Evolutionary conservation across 257 asterid genomes (phyloP), one percentile per base, ranked within the genome.

Genomic region (Schizonepeta tenuifolia): DNA sequence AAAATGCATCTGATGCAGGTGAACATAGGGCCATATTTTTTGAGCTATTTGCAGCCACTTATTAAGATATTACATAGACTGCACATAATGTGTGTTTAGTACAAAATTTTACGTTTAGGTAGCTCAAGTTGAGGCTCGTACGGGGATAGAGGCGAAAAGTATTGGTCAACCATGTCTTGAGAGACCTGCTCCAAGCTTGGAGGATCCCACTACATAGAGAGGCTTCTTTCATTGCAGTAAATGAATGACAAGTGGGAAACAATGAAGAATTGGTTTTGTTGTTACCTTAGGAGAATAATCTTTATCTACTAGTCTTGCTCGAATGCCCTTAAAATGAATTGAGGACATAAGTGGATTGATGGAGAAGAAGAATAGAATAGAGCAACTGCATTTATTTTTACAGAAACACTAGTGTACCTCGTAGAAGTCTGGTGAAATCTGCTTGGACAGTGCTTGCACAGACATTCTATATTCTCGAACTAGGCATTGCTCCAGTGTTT

Each of bases 391-490:
- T 28, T 53, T 15, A 0, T 9, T 26, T 10, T 31, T 3, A 15
- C 6, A 14, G 50, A 50, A 63, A 46, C 71, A 28, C 22, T 50
- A 60, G n/a, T n/a, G n/a, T 78, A 91, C 97, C 97, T 91, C 96
- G 24, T 64, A 53, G 69, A 89, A 89, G 79, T 91, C 92, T 5
- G 38, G 74, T 59, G 84, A 77, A 67, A 89, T 87, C 80, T 87
- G 80, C 26, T 81, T 79, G 28, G 86, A 80, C 24, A 83, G 47
- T 63, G 78, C 96, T 82, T 89, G 97, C 36, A 89, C 17, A 15
- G 90, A 40, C 97, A 89, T 91, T 56, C 90, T 82, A 77, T 91
- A 89, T 81, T 91, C 97, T 46, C 95, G 85, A 65, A 70, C 57
- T 13, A 91, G 84, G 79, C 92, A 91, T 77, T 89, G 91, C 67